Evolutionary conservation across 768 basidiomycete species (phyloP), one percentile per base, ranked within the genome.

Genomic region (Pholiota microspora): DNA sequence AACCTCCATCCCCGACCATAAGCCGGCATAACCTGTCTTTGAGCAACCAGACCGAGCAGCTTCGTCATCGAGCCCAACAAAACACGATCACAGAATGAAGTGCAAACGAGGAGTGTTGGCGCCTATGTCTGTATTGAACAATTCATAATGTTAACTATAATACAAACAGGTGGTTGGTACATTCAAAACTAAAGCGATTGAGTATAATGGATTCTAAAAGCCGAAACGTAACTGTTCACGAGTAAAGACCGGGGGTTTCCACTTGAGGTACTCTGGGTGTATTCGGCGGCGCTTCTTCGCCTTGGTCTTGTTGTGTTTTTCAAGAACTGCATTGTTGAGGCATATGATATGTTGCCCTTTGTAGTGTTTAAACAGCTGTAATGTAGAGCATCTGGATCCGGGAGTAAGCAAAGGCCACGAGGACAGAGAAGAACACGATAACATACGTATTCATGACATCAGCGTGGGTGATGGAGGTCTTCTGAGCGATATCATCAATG

Each of bases 391-490:
- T 18, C 96, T 99, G 54, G 7, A 42, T n/a, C n/a, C n/a, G n/a
- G 40, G 36, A 24, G 34, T 44, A 48, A 29, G 25, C 62, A 27
- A 49, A 42, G 49, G 42, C 12, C 32, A 45, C 49, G 32, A 55
- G 31, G 53, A 57, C 44, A 59, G 27, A 45, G 34, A 25, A 16
- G 15, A 50, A 55, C 12, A 46, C 55, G 35, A 38, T 45, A 8
- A 85, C 94, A 70, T 69, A 98, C 96, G 97, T 98, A 74, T 97
- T 96, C 89, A 96, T 94, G 54, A 99, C 86, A 69, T 99, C 97
- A 27, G 88, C 86, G 62, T 96, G 94, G 3, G 93, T 94, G 69
- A 99, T 95, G 13, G 92, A 81, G 2, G 96, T 98, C 74, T 85
- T 89, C 71, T 95, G 90, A 7, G 97, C 95, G 61, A 99, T 95